Percentiles rank a stretch among this genome's conserved stretches.
Conservation (phyloP, 2,329 filamentous ascomycete species). For the Botryotinia globosa region DNA sequence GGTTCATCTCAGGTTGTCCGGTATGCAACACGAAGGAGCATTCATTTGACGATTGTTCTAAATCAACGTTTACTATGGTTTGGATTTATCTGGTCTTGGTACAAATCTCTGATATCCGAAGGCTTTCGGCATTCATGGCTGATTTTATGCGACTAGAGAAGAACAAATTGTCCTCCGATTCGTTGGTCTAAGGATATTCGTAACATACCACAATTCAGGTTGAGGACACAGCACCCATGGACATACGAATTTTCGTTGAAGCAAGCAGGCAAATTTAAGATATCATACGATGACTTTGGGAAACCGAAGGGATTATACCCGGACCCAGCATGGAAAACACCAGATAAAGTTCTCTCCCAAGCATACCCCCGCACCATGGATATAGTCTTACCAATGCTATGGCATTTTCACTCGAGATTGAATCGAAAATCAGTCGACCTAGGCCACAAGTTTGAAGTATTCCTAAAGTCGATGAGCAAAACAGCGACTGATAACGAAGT, state of each 20-base stretch:
- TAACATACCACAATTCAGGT: neutral
- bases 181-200: neutral
- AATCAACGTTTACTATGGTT: too few species aligned
- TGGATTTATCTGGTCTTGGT: neutral
- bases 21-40: neutral
- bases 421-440: neutral
- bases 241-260: neutral
- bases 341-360: neutral
- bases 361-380: neutral
- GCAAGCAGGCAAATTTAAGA: neutral
- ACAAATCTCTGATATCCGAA: neutral
- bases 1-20: constrained; percentile 7
- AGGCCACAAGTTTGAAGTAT: neutral
- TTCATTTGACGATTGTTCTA: neutral
- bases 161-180: neutral
- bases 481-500: neutral
- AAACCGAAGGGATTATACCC: neutral
- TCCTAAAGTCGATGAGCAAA: neutral
- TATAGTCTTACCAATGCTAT: neutral
- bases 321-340: neutral
- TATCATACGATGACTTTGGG: neutral
- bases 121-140: neutral
- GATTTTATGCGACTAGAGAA: neutral
- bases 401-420: neutral
- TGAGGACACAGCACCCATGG: neutral